phyloP scores from a whole-genome alignment of 2,329 filamentous ascomycete species.

The Monilinia laxa region DNA sequence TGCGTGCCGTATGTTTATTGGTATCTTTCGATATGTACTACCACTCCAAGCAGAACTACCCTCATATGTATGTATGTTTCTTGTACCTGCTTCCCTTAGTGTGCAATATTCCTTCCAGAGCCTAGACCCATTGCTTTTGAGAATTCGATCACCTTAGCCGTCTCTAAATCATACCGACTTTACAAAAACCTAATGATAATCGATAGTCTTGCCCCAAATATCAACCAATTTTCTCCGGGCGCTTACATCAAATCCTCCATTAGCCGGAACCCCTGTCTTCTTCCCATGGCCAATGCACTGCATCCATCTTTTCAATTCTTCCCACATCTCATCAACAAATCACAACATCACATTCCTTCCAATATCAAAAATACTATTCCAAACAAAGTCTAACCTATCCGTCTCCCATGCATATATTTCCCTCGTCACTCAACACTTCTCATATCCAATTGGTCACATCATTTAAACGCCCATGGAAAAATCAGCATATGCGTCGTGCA shows the following conservation, averaged over 20 bases:
- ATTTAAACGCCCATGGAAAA: slow-evolving; percentile 11
- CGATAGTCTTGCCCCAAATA: too few species aligned
- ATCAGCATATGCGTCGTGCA: background rate
- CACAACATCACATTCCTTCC: background rate
- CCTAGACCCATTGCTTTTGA: background rate
- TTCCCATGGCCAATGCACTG: background rate
- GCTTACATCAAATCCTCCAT: slow-evolving; percentile 12
- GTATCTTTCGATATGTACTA: background rate
- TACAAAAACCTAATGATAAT: too few species aligned
- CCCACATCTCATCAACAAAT: slow-evolving; percentile 10
- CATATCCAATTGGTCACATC: background rate
- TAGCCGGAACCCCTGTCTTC: slow-evolving; percentile 15
- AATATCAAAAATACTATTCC: background rate
- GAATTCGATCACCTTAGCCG: too few species aligned
- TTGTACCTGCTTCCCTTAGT: slow-evolving; percentile 12
- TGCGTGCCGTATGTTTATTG: background rate
- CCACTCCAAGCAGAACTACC: background rate
- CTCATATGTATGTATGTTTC: background rate
- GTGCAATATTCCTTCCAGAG: background rate
- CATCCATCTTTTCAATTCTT: background rate
- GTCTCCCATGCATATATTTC: background rate
- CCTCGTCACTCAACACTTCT: background rate
- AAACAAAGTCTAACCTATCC: background rate
- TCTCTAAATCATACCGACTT: too few species aligned
- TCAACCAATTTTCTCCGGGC: background rate